Percentiles rank a stretch among this genome's conserved stretches.
Evolutionary conservation across 208 protist species (phyloP).

Genomic region (Trypanosoma boissoni): DNA sequence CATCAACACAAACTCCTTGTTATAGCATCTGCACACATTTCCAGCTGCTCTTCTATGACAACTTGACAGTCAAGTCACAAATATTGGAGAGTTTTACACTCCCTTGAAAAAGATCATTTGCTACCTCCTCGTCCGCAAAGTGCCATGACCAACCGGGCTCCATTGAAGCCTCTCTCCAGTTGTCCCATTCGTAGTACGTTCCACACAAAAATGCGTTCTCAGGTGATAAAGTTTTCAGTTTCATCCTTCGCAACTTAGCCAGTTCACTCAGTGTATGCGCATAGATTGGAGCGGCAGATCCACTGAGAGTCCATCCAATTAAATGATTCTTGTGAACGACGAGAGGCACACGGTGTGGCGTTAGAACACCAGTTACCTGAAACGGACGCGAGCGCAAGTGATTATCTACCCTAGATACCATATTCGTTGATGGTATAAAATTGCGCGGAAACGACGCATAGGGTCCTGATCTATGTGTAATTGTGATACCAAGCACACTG

Average conservation of each 20-base stretch:
- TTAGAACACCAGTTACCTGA: slow-evolving; percentile 2
- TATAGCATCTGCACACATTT: not conserved
- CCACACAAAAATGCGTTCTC: slow-evolving; percentile 38
- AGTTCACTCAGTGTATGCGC: slow-evolving; percentile 63
- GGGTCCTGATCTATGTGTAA: not conserved
- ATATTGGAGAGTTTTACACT: slow-evolving; percentile 18
- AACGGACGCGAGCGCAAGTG: slow-evolving; percentile 22
- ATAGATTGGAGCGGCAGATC: slow-evolving; percentile 49
- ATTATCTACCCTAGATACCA: slow-evolving; percentile 4
- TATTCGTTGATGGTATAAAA: not conserved
- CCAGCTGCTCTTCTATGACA: slow-evolving; percentile 7
- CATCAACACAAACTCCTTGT: no score
- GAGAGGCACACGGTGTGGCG: slow-evolving; percentile 14
- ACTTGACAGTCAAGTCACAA: not conserved
- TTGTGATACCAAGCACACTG: slow-evolving; percentile 27
- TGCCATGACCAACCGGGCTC: slow-evolving; percentile 72
- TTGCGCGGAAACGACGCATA: not conserved
- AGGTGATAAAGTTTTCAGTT: slow-evolving; percentile 42
- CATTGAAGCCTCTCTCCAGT: slow-evolving; percentile 58
- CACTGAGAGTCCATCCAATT: slow-evolving; percentile 54
- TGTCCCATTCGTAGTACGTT: slow-evolving; percentile 75
- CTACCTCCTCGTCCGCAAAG: slow-evolving; percentile 30
- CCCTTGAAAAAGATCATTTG: slow-evolving; percentile 39
- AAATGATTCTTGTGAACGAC: slow-evolving; percentile 75
- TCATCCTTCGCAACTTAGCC: slow-evolving; percentile 23